Evolutionary conservation across 2,329 filamentous ascomycete genomes (phyloP).

Genomic region (Pseudomassariella vexata): DNA sequence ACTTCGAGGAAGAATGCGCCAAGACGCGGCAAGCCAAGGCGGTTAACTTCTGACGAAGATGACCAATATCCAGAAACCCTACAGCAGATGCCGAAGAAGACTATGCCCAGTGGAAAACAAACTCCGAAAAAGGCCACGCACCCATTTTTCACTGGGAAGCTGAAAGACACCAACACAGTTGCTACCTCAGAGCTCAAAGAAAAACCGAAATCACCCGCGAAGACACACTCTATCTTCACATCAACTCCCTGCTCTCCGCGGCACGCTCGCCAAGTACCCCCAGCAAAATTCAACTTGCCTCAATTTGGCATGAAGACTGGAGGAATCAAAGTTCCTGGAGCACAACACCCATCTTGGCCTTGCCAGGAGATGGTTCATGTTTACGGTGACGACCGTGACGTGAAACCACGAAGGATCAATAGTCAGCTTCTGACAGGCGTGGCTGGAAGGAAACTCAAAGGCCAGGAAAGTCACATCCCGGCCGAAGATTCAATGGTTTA

Average conservation of each 20-base stretch:
- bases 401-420: neutral
- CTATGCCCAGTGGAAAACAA: neutral
- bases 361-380: conserved; percentile 59
- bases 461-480: conserved; percentile 33
- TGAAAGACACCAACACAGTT: conserved; percentile 19
- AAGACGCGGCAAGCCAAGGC: neutral
- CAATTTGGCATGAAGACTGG: conserved; percentile 38
- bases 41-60: neutral
- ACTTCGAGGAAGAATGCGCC: conserved; percentile 10
- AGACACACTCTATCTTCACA: conserved; percentile 36
- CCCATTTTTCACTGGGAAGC: conserved; percentile 63
- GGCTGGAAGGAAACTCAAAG: conserved; percentile 42
- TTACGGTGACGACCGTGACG: conserved; percentile 34
- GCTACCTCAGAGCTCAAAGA: conserved; percentile 16
- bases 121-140: conserved; percentile 29
- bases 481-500: conserved; percentile 37
- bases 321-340: conserved; percentile 57
- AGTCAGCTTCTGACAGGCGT: conserved; percentile 5
- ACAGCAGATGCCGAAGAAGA: neutral
- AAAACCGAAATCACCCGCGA: conserved; percentile 23
- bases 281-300: conserved; percentile 26
- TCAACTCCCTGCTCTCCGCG: conserved; percentile 50
- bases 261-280: conserved; percentile 25
- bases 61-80: no score
- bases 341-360: conserved; percentile 67